Evolutionary conservation across 2,329 filamentous ascomycete genomes (phyloP), one percentile per base, ranked within the genome.

Genomic region (Trichoderma aggressivum): DNA sequence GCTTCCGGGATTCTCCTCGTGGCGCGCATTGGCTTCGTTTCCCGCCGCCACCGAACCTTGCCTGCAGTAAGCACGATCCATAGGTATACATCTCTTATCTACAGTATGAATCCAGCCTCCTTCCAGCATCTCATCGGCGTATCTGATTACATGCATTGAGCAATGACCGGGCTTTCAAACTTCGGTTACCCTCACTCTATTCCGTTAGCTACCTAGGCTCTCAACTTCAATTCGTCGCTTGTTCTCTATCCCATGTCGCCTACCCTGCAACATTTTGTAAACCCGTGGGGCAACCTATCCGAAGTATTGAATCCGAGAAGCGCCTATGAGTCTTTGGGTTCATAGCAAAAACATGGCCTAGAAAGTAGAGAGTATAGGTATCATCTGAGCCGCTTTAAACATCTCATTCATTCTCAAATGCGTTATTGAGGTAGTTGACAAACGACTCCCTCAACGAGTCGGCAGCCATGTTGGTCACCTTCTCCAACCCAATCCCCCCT

Each of bases 401-500:
- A 21, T 34, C 7, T 32, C 62, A 70, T 56, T 72, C 76, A 21
- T 83, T 84, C 71, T 89, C 88, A 78, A 91, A 91, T 5, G 85
- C 83, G 77, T 90, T 88, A 75, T 92, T 91, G 60, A 92, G 80
- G 81, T 91, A 92, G 26, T 86, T 85, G 36, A 91, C 89, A 78
- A 92, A 92, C 39, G 86, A 87, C 77, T 89, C 87, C 72, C 86
- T 84, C 75, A 92, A 84, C 75, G 88, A 85, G 32, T 83, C 83
- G 2, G 84, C 85, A 7, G 82, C 83, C 79, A 89, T 81, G 74
- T 85, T 87, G 1, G 86, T 86, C 3, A 88, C 85, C 1, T 81
- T 82, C 75, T 89, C 88, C 70, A 85, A 81, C 60, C 84, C 89
- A 72, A 88, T 94, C 78, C 85, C 92, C 77, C 82, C 93, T 64